A percentile compares a stretch with the other conserved stretches of the same genome.
Evolutionary conservation across 2,329 filamentous ascomycete genomes (phyloP).

Genomic region (Pestalotiopsis sp.): DNA sequence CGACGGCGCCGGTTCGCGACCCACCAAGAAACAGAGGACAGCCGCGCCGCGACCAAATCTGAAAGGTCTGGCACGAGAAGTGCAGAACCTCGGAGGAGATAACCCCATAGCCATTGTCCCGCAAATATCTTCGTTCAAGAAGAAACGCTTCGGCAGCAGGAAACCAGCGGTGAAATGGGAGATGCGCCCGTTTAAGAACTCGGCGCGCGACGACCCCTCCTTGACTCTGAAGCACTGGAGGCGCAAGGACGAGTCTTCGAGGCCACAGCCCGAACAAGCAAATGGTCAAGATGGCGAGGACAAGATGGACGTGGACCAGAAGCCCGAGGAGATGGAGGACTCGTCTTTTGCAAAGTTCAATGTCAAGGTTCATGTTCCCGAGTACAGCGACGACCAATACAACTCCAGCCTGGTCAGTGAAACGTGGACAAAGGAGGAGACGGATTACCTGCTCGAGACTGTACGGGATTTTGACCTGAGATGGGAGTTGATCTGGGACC

Average conservation of each 20-base stretch:
- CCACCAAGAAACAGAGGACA: conserved; percentile 75
- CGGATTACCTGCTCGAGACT: conserved; percentile 82
- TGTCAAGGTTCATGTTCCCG: conserved; percentile 74
- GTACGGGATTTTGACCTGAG: conserved; percentile 81
- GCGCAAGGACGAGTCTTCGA: conserved; percentile 40
- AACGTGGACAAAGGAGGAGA: conserved; percentile 91
- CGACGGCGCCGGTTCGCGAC: conserved; percentile 55
- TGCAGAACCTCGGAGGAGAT: conserved; percentile 66
- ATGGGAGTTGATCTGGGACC: conserved; percentile 90
- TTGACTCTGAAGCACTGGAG: conserved; percentile 82
- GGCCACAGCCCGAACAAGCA: conserved; percentile 15
- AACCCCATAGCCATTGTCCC: conserved; percentile 70
- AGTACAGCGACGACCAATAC: conserved; percentile 89
- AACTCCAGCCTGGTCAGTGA: conserved; percentile 69
- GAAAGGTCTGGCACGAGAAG: conserved; percentile 67
- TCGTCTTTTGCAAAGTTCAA: conserved; percentile 85
- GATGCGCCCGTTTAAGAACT: conserved; percentile 73
- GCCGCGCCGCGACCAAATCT: conserved; percentile 61
- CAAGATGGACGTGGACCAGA: conserved; percentile 38
- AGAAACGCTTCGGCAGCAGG: conserved; percentile 54
- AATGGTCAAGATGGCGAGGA: conserved; percentile 31
- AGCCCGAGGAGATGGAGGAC: conserved; percentile 52
- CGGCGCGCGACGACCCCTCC: conserved; percentile 68
- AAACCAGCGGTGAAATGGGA: conserved; percentile 67
- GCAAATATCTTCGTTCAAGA: conserved; percentile 61